A percentile compares a stretch with the other conserved stretches of the same genome.
Evolutionary conservation across 1,284 basidiomycete species (phyloP).

Genomic region (Wallemia mellicola): DNA sequence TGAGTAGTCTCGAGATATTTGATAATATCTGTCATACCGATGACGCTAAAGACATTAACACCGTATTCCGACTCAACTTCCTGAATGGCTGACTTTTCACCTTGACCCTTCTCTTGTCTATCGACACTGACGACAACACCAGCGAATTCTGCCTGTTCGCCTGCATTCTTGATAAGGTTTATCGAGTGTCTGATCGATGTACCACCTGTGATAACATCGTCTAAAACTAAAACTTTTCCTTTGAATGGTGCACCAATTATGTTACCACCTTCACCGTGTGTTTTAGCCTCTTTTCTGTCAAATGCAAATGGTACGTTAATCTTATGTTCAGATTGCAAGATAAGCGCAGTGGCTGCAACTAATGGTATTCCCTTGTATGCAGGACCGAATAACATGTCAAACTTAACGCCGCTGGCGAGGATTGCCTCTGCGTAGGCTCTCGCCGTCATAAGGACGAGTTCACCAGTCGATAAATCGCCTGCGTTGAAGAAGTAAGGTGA

Average conservation of each 20-base stretch:
- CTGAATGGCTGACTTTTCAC: conserved; percentile 35
- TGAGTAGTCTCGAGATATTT: conserved; percentile 32
- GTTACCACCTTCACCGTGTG: conserved; percentile 83
- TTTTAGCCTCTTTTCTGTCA: conserved; percentile 84
- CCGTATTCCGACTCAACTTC: conserved; percentile 51
- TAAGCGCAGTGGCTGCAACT: conserved; percentile 56
- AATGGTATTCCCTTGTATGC: conserved; percentile 96
- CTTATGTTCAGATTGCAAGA: conserved; percentile 34
- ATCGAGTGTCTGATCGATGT: conserved; percentile 66
- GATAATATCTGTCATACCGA: conserved; percentile 59
- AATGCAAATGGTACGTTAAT: conserved; percentile 55
- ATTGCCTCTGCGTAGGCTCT: conserved; percentile 71
- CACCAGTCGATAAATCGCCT: conserved; percentile 54
- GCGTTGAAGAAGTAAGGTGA: conserved; percentile 98
- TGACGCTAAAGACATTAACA: conserved; percentile 39
- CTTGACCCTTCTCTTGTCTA: conserved; percentile 51
- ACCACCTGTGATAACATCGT: conserved; percentile 79
- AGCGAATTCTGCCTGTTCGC: conserved; percentile 38
- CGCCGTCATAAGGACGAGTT: conserved; percentile 46
- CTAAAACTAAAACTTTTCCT: conserved; percentile 62
- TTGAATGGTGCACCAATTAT: conserved; percentile 60
- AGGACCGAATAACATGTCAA: conserved; percentile 82
- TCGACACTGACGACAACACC: conserved; percentile 79
- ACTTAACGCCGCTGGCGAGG: conserved; percentile 18
- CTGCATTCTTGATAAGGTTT: conserved; percentile 29